A percentile compares a stretch with the other conserved stretches of the same genome.
These are phyloP conservation scores for Fusarium sp. DNA, from an alignment of 2,329 filamentous ascomycete species.

Conservation along the genomic window DNA sequence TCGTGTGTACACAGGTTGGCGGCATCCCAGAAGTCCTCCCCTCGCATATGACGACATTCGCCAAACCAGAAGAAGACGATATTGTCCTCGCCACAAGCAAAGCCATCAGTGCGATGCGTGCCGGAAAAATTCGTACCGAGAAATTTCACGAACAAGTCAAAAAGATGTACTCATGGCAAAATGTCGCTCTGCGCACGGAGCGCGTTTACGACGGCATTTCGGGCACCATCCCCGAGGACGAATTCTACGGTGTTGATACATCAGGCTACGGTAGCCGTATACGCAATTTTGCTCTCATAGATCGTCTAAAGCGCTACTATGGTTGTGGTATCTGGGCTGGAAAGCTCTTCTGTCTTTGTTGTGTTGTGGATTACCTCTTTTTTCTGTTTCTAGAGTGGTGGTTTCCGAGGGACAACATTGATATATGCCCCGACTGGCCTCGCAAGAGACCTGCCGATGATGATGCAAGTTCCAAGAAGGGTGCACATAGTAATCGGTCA, in stretches of 20 bases:
- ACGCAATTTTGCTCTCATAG: slow-evolving; percentile 91
- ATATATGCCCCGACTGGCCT: slow-evolving; percentile 92
- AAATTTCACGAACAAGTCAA: slow-evolving; percentile 96
- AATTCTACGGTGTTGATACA: slow-evolving; percentile 86
- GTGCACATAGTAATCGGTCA: slow-evolving; percentile 45
- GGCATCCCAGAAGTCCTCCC: slow-evolving; percentile 97
- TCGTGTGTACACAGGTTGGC: slow-evolving; percentile 95
- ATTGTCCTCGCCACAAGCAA: slow-evolving; percentile 88
- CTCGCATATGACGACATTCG: slow-evolving; percentile 96
- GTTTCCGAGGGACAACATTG: slow-evolving; percentile 86
- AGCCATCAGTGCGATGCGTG: slow-evolving; percentile 86
- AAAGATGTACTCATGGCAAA: slow-evolving; percentile 98
- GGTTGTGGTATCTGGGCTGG: slow-evolving; percentile 98
- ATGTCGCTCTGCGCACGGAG: slow-evolving; percentile 93
- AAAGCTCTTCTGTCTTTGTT: slow-evolving; percentile 95
- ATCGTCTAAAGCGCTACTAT: slow-evolving; percentile 94
- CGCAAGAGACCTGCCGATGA: slow-evolving; percentile 66
- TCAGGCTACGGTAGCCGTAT: slow-evolving; percentile 75
- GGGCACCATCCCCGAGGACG: slow-evolving; percentile 83
- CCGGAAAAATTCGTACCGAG: slow-evolving; percentile 89
- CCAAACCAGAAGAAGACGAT: slow-evolving; percentile 96
- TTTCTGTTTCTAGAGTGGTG: slow-evolving; percentile 89
- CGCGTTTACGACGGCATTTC: slow-evolving; percentile 94
- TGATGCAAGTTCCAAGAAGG: slow-evolving; percentile 42
- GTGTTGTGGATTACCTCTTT: slow-evolving; percentile 91